A percentile compares a stretch with the other conserved stretches of the same genome.
These are phyloP conservation scores for Alternaria viburni DNA, from an alignment of 2,329 filamentous ascomycete genomes.

Conservation along the genomic window DNA sequence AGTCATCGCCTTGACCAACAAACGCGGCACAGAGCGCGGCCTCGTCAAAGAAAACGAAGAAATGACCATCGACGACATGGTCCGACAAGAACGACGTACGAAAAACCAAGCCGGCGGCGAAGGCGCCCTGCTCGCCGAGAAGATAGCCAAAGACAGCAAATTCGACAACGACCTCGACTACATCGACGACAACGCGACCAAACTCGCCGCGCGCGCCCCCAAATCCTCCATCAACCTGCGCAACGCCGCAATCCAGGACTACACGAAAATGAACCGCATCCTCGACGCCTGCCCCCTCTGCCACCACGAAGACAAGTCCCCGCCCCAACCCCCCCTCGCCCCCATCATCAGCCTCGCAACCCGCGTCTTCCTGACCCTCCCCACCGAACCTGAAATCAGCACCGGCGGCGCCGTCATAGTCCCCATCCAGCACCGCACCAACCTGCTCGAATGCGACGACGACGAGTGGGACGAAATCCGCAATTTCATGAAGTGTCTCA, in stretches of 20 bases:
- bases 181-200: slow-evolving; percentile 93
- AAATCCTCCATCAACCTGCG: slow-evolving; percentile 88
- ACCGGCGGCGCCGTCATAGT: slow-evolving; percentile 86
- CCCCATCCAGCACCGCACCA: slow-evolving; percentile 83
- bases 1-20: slow-evolving; percentile 78
- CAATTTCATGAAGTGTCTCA: slow-evolving; percentile 98
- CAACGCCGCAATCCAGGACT: slow-evolving; percentile 84
- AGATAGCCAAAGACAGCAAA: slow-evolving; percentile 90
- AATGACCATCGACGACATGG: slow-evolving; percentile 97
- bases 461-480: slow-evolving; percentile 99
- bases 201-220: slow-evolving; percentile 84
- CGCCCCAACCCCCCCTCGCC: slow-evolving; percentile 72
- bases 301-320: slow-evolving; percentile 82
- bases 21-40: slow-evolving; percentile 82
- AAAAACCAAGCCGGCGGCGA: slow-evolving; percentile 79
- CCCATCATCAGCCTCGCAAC: slow-evolving; percentile 87
- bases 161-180: slow-evolving; percentile 95
- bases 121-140: slow-evolving; percentile 81
- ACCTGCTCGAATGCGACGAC: slow-evolving; percentile 96
- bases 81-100: slow-evolving; percentile 89
- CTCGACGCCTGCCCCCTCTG: slow-evolving; percentile 90
- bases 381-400: slow-evolving; percentile 86
- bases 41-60: slow-evolving; percentile 89
- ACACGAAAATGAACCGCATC: slow-evolving; percentile 85
- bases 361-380: slow-evolving; percentile 83